Conservation (phyloP, 2,329 filamentous ascomycete species). For the Microcyclospora tardicrescens region DNA sequence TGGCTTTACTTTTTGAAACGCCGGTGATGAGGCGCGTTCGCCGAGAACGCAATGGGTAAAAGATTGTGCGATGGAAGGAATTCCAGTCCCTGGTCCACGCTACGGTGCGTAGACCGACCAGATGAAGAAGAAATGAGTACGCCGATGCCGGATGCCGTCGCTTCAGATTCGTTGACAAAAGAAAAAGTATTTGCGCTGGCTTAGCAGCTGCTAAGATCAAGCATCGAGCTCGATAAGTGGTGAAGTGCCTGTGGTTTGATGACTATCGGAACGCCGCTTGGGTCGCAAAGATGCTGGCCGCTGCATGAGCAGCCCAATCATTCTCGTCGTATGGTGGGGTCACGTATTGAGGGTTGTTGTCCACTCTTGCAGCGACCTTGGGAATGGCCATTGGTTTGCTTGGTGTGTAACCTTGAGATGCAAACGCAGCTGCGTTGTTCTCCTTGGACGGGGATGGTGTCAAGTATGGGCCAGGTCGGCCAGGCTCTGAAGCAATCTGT, state of each 20-base stretch:
- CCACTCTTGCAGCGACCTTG: constrained; percentile 27
- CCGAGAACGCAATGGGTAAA: too few species aligned
- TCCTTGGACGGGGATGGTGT: constrained; percentile 71
- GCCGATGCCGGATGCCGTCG: too few species aligned
- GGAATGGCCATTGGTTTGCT: constrained; percentile 60
- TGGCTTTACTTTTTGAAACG: too few species aligned
- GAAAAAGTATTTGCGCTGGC: not conserved
- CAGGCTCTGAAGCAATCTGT: constrained; percentile 53
- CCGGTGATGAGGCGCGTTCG: too few species aligned
- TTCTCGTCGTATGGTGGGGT: constrained; percentile 90
- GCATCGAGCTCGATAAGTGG: not conserved
- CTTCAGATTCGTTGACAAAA: not conserved
- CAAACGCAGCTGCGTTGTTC: constrained; percentile 61
- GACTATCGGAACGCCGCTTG: constrained; percentile 35
- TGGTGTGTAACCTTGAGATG: constrained; percentile 48
- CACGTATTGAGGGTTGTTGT: constrained; percentile 60
- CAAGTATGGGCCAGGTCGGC: constrained; percentile 42
- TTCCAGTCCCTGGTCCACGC: too few species aligned
- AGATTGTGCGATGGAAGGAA: too few species aligned
- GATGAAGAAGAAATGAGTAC: too few species aligned
- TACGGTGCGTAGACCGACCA: too few species aligned
- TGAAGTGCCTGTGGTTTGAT: not conserved
- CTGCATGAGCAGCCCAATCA: constrained; percentile 76
- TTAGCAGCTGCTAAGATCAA: not conserved
- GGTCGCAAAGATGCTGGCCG: constrained; percentile 68